Evolutionary conservation across 768 basidiomycete species (phyloP).

Genomic region (Pleurotus citrinopileatus): DNA sequence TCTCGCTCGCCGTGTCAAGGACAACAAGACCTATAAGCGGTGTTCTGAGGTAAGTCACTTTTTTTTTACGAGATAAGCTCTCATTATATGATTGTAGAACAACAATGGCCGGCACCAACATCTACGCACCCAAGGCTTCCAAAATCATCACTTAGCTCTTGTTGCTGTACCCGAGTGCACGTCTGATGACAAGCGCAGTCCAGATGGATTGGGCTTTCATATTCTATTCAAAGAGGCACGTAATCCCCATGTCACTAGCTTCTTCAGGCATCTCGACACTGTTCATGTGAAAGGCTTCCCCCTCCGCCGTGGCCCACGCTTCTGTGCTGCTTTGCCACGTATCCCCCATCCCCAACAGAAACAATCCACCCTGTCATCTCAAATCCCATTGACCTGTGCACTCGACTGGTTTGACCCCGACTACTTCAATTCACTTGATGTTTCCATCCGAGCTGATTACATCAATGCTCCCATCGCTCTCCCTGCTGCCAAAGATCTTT

Average conservation of each 20-base stretch:
- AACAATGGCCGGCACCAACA: background rate
- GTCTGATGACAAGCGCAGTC: background rate
- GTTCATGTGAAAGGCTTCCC: background rate
- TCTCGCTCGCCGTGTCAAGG: background rate
- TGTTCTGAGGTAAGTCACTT: background rate
- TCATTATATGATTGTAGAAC: background rate
- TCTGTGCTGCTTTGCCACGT: background rate
- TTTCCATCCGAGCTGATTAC: background rate
- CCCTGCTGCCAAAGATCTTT: background rate
- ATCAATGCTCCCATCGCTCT: background rate
- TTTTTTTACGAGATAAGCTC: background rate
- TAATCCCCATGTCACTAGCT: background rate
- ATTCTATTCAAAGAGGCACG: background rate
- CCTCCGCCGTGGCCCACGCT: background rate
- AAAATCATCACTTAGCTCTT: background rate
- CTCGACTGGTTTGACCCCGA: conserved; percentile 3
- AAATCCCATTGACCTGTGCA: background rate
- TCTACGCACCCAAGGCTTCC: background rate
- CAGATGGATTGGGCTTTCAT: background rate
- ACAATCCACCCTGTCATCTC: background rate
- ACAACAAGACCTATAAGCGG: background rate
- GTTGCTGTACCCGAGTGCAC: background rate
- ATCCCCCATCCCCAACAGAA: background rate
- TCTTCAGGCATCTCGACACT: background rate
- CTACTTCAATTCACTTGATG: background rate